Conservation (phyloP, 495 filamentous ascomycete species). For the Aspergillus baeticus region DNA sequence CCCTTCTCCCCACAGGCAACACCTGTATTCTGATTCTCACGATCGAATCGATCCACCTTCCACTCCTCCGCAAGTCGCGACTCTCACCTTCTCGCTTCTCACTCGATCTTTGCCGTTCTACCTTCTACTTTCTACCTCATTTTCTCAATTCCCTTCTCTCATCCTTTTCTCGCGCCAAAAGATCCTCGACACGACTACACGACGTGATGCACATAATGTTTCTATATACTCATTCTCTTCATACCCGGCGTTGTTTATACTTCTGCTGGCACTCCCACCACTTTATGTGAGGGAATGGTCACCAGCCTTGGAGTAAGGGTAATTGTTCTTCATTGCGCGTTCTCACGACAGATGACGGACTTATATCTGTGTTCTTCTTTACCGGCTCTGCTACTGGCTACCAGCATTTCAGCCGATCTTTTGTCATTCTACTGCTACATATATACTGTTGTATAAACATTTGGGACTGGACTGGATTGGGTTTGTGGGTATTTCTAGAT, state of each 20-base stretch:
- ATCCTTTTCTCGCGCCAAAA: conserved; percentile 7
- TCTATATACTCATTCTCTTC: conserved; percentile 13
- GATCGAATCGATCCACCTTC: conserved; percentile 11
- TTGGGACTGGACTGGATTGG: conserved; percentile 5
- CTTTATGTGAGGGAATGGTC: not conserved
- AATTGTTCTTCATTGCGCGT: conserved; percentile 6
- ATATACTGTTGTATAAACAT: conserved; percentile 18
- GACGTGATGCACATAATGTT: conserved; percentile 38
- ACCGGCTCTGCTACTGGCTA: conserved; percentile 1
- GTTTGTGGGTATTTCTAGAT: conserved; percentile 10
- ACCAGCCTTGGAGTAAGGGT: conserved; percentile 9
- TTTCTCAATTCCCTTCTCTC: not conserved
- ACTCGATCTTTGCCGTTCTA: conserved; percentile 3
- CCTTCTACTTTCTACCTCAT: conserved; percentile 26
- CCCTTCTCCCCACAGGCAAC: conserved; percentile 1
- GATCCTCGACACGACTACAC: conserved; percentile 30
- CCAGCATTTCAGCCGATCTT: not conserved
- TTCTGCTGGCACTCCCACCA: conserved; percentile 6
- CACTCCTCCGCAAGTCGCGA: conserved; percentile 4
- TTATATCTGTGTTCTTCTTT: conserved; percentile 12
- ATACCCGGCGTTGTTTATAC: conserved; percentile 18
- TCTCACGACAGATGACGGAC: conserved; percentile 19
- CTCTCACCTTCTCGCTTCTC: conserved; percentile 1
- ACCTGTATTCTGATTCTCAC: conserved; percentile 12
- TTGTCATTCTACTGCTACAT: conserved; percentile 11